Evolutionary conservation across 192 early-diverging fungal genomes (phyloP).

Genomic region (Coemansia sp.): DNA sequence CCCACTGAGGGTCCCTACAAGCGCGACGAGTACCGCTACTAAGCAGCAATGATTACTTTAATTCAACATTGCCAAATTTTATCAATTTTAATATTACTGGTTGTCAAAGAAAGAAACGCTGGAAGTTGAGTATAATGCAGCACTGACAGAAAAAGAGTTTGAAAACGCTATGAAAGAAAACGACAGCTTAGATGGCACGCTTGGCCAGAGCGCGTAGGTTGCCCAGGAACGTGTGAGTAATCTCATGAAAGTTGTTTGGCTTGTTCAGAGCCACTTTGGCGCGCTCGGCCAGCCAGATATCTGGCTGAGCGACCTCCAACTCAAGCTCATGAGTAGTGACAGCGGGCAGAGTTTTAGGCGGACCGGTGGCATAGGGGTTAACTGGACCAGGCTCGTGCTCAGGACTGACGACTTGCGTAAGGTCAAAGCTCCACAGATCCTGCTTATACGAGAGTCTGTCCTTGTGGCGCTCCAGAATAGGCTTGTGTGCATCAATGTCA

Average conservation of each 20-base stretch:
- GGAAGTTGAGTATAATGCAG: neutral
- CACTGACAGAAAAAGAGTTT: neutral
- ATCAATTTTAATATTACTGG: neutral
- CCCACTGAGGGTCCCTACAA: constrained; percentile 90
- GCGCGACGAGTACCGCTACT: constrained; percentile 96
- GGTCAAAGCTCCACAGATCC: constrained; percentile 81
- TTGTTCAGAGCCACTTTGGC: constrained; percentile 60
- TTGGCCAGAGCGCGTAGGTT: constrained; percentile 71
- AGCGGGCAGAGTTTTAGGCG: constrained; percentile 46
- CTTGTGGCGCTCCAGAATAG: constrained; percentile 73
- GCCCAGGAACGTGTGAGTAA: constrained; percentile 75
- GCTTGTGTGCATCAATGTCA: constrained; percentile 53
- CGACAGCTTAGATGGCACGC: constrained; percentile 29
- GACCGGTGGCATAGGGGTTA: constrained; percentile 46
- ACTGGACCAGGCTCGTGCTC: constrained; percentile 37
- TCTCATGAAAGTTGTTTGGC: constrained; percentile 68
- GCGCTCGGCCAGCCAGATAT: constrained; percentile 63
- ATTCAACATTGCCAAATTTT: neutral
- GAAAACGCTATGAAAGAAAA: neutral
- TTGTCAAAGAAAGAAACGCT: neutral
- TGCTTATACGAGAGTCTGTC: constrained; percentile 86
- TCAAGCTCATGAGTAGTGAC: constrained; percentile 81
- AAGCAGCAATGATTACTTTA: constrained; percentile 21
- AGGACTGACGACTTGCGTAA: constrained; percentile 77
- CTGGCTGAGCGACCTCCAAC: constrained; percentile 70